phyloP scores from a whole-genome alignment of 371 early-diverging fungal genomes.

The Actinomortierella ambigua region DNA sequence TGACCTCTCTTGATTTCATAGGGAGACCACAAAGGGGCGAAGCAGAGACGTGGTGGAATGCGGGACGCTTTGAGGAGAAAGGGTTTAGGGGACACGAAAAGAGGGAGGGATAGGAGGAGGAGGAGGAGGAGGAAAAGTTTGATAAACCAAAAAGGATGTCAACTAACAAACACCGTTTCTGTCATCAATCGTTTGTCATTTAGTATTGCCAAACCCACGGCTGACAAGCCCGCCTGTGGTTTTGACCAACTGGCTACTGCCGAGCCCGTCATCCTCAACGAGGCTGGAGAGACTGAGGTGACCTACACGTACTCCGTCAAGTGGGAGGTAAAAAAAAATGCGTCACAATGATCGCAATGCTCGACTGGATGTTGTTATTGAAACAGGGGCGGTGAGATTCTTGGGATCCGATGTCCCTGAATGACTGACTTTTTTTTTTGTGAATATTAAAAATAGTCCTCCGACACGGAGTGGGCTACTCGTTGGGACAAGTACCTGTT shows the following conservation, averaged over 20 bases:
- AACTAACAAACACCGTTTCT: not conserved
- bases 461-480: slow-evolving; percentile 86
- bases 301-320: slow-evolving; percentile 84
- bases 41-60: slow-evolving; percentile 6
- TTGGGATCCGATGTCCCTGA: not conserved
- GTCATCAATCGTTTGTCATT: no score
- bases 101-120: not conserved
- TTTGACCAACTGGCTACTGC: slow-evolving; percentile 15
- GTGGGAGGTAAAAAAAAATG: slow-evolving; percentile 85
- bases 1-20: slow-evolving; percentile 11
- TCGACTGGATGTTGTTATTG: not conserved
- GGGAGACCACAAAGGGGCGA: slow-evolving; percentile 11
- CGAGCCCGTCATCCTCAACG: slow-evolving; percentile 56
- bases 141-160: not conserved
- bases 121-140: not conserved
- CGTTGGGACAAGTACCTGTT: slow-evolving; percentile 94
- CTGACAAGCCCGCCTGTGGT: slow-evolving; percentile 48
- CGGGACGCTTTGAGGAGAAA: no score
- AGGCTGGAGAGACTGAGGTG: slow-evolving; percentile 57
- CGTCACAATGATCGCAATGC: no score
- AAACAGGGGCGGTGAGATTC: not conserved
- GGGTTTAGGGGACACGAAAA: no score
- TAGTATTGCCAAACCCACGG: slow-evolving; percentile 26
- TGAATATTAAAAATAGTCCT: slow-evolving; percentile 43
- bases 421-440: not conserved